A percentile compares a stretch with the other conserved stretches of the same genome.
These are phyloP conservation scores for Sclerotinia spermophila DNA, from an alignment of 2,329 filamentous ascomycete genomes.

Conservation along the genomic window DNA sequence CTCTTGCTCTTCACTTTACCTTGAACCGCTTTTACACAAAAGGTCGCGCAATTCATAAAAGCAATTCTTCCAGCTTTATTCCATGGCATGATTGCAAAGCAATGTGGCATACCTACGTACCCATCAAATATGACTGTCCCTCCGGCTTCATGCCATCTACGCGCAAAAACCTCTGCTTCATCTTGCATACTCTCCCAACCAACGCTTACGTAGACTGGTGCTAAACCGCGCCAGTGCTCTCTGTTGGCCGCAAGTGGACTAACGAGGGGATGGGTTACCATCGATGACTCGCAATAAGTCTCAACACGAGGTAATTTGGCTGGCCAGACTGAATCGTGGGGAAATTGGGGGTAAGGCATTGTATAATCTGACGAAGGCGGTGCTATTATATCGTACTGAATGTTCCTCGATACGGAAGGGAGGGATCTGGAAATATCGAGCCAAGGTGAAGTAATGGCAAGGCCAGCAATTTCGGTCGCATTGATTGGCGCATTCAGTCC, in stretches of 20 bases:
- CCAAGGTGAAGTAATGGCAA: constrained; percentile 65
- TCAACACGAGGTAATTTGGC: constrained; percentile 49
- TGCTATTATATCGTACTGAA: constrained; percentile 62
- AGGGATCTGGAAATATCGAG: constrained; percentile 64
- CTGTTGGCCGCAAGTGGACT: constrained; percentile 52
- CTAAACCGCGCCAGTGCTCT: constrained; percentile 56
- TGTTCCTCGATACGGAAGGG: constrained; percentile 51
- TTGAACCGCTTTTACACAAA: constrained; percentile 1
- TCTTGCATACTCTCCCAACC: constrained; percentile 72
- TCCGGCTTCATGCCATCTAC: constrained; percentile 52
- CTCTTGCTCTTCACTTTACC: not conserved
- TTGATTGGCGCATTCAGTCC: constrained; percentile 46
- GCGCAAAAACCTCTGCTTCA: constrained; percentile 60
- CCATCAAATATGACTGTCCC: constrained; percentile 64
- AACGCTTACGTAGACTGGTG: constrained; percentile 64
- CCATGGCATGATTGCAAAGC: constrained; percentile 54
- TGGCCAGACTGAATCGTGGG: constrained; percentile 56
- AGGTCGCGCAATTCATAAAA: constrained; percentile 7
- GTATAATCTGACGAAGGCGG: constrained; percentile 43
- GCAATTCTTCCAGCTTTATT: constrained; percentile 14
- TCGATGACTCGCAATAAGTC: constrained; percentile 52
- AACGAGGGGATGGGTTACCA: constrained; percentile 64
- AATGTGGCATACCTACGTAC: constrained; percentile 79
- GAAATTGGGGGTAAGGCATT: constrained; percentile 38
- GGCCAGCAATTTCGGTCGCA: constrained; percentile 64